Evolutionary conservation across 2,329 filamentous ascomycete genomes (phyloP).

Genomic region (Phialophora expanda): DNA sequence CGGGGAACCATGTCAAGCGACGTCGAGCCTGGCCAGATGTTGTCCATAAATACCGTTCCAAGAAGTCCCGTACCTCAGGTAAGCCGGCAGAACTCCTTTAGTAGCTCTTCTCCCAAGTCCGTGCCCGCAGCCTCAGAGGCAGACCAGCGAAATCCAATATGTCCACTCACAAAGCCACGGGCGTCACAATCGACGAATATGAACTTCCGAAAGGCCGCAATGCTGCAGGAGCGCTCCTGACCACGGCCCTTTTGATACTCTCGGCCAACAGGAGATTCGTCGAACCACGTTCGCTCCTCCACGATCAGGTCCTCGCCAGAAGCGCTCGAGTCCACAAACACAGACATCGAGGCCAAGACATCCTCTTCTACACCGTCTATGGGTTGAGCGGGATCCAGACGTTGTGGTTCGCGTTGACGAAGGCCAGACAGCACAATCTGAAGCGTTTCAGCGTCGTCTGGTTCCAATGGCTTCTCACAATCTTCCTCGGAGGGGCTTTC

Average conservation of each 20-base stretch:
- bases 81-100: slow-evolving; percentile 9
- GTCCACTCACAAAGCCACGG: slow-evolving; percentile 32
- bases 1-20: slow-evolving; percentile 26
- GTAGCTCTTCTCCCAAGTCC: slow-evolving; percentile 14
- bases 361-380: slow-evolving; percentile 31
- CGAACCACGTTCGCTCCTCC: slow-evolving; percentile 31
- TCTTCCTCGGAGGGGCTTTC: slow-evolving; percentile 28
- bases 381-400: slow-evolving; percentile 26
- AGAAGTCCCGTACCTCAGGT: slow-evolving; percentile 12
- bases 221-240: slow-evolving; percentile 22
- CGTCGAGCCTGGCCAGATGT: slow-evolving; percentile 8
- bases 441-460: slow-evolving; percentile 28
- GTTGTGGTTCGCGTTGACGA: slow-evolving; percentile 26
- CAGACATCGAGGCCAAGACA: slow-evolving; percentile 30
- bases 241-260: slow-evolving; percentile 26
- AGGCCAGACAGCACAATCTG: slow-evolving; percentile 32
- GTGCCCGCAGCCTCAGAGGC: background rate
- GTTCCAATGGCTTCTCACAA: slow-evolving; percentile 32
- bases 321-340: slow-evolving; percentile 23
- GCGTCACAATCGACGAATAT: slow-evolving; percentile 34
- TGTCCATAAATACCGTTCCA: slow-evolving; percentile 13
- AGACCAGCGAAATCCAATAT: slow-evolving; percentile 19
- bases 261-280: slow-evolving; percentile 33
- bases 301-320: slow-evolving; percentile 32
- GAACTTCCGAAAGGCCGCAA: slow-evolving; percentile 26